Evolutionary conservation across 768 basidiomycete genomes (phyloP), one percentile per base, ranked within the genome.

Genomic region (Suillus subaureus): DNA sequence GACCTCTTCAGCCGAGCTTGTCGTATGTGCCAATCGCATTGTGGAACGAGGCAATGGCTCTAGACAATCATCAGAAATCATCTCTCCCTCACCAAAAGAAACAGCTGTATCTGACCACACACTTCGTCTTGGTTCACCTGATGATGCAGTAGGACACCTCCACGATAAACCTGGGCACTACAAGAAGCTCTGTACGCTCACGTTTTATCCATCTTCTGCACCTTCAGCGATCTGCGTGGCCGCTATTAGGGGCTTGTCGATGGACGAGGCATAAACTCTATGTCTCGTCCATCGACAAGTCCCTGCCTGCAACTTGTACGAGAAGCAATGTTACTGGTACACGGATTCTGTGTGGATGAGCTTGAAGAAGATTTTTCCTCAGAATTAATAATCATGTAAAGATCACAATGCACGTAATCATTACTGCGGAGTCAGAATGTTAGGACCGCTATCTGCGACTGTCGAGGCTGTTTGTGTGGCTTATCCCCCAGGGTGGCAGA

Each of bases 301-400:
- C n/a, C 13, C 42, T 9, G 40, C 60, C 9, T 61, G 45, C 15
- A 5, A 18, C 3, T 5, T 40, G 11, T 61, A 45, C 13, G 12
- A 45, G 4, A 23, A 16, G n/a, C n/a, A 61, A 6, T 61, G 60
- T 33, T 61, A 61, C 11, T 61, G 61, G 61, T 61, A 26, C 5
- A 3, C 61, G 1, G 7, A 47, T 47, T 40, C 43, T 4, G 28
- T 61, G 8, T 42, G n/a, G 18, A 47, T n/a, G 26, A 47, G 28
- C 26, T 35, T 61, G n/a, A 47, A 16, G n/a, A 37, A 47, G 8
- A 13, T 61, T 4, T 61, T 61, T 2, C 9, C 9, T 21, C 13
- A 12, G 26, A 51, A 51, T 26, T 4, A 23, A 4, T 11, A 47
- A 47, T 47, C n/a, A 2, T 47, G 12, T 12, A n/a, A 2, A 12